Conservation (phyloP, 495 filamentous ascomycete species). For the Penicillium maclennaniae region DNA sequence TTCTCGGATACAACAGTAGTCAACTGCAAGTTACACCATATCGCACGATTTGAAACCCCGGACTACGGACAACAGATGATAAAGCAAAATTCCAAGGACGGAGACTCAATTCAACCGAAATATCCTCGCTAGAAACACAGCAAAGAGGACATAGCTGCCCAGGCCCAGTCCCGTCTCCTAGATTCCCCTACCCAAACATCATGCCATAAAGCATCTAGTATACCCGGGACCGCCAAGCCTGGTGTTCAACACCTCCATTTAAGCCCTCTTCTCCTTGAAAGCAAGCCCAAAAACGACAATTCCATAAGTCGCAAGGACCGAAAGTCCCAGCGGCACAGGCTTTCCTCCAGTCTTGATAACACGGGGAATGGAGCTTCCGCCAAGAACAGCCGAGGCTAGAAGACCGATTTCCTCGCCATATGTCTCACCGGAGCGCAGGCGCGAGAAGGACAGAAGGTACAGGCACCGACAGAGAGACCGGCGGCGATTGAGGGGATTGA, state of each 20-base stretch:
- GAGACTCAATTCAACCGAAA: constrained; percentile 1
- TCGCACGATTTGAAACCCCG: background rate
- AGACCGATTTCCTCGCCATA: constrained; percentile 74
- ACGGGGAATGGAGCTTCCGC: constrained; percentile 76
- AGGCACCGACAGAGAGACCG: constrained; percentile 72
- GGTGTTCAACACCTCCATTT: background rate
- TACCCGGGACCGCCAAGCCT: no score
- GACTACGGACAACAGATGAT: background rate
- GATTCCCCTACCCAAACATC: background rate
- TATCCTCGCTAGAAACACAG: constrained; percentile 10
- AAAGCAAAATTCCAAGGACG: background rate
- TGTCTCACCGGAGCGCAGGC: constrained; percentile 46
- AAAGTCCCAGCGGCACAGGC: constrained; percentile 71
- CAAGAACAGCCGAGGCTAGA: constrained; percentile 76
- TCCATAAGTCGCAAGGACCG: constrained; percentile 60
- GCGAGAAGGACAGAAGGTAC: constrained; percentile 45
- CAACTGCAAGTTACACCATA: background rate
- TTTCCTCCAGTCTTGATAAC: constrained; percentile 71
- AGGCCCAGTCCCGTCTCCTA: background rate
- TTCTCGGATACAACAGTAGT: background rate
- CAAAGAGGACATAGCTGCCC: background rate
- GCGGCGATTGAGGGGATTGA: constrained; percentile 83
- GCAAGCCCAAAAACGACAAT: constrained; percentile 65
- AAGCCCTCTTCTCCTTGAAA: constrained; percentile 26
- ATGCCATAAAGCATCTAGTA: background rate